These are phyloP conservation scores for Paramecium sexaurelia DNA, from an alignment of 73 alveolate genomes.

Conservation along the genomic window DNA sequence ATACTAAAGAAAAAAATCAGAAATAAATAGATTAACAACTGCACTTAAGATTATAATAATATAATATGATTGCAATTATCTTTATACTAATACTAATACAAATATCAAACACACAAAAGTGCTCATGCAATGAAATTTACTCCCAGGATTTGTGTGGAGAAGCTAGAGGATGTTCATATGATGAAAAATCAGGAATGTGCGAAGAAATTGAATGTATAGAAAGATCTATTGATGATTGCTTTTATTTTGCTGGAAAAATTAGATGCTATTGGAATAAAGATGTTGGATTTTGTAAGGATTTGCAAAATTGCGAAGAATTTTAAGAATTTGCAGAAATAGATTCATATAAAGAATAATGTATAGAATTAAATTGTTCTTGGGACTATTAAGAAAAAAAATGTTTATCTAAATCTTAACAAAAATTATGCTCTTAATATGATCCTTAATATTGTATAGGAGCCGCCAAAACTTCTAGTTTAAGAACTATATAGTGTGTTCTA, in stretches of 20 bases:
- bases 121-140: conserved; percentile 4
- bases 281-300: neutral
- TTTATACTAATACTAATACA: neutral
- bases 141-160: neutral
- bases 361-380: neutral
- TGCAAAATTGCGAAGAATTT: neutral
- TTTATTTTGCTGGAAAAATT: neutral
- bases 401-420: neutral
- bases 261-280: neutral
- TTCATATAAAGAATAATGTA: neutral
- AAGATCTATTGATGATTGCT: neutral
- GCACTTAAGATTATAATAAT: too few species aligned
- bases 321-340: neutral
- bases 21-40: too few species aligned
- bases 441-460: neutral
- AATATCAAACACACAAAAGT: neutral
- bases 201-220: conserved; percentile 7
- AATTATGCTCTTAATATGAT: neutral
- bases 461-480: neutral
- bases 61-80: neutral
- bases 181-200: neutral
- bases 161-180: neutral
- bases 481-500: neutral
- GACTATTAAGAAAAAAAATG: conserved; percentile 21
- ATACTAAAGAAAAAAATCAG: too few species aligned